Base-by-base conservation (phyloP, 495 filamentous ascomycete species). In the Neurospora hispaniola region DNA sequence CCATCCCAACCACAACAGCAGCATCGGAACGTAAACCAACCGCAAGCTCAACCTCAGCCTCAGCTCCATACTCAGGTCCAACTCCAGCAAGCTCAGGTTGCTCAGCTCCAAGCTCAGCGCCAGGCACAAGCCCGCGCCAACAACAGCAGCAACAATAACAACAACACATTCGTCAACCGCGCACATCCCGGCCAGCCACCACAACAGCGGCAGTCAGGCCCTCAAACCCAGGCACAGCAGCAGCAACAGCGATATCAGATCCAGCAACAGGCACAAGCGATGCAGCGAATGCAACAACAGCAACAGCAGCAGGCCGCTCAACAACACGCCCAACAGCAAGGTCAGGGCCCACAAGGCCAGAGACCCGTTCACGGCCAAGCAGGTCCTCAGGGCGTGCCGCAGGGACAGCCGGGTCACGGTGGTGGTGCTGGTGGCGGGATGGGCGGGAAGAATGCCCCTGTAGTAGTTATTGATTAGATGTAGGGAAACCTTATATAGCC, bases 231-330 rank as follows among this genome's bases (percentile, higher is more conserved):
- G 35, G 59, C 69, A 35, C 72, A 75, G 18, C 69, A 72, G 40
- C 70, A 69, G 41, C 23, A 23, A 41, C 44, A 73, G 41, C 71
- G 72, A 70, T 70, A 69, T 42, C 69, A 75, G 69, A 72, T 73
- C 9, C 73, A 48, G 10, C 69, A 31, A 42, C 69, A 69, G 31
- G 71, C 68, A 16, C 54, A 66, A 66, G 54, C 54, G 23, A 66
- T 66, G 54, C 54, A 66, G 54, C 54, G 54, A 41, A 69, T 46
- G 48, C 71, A 71, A 41, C 73, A 71, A 31, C 76, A 75, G 44
- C 80, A 74, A 75, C 79, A 74, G 75, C 80, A 71, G 74, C 75
- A 74, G 68, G 72, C 69, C 48, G 74, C 54, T 59, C 76, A 72
- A 69, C 42, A 48, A 42, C 44, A 72, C n/a, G 42, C 43, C 69